Evolutionary conservation across 768 basidiomycete genomes (phyloP).

Genomic region (Coprinopsis cinerea): DNA sequence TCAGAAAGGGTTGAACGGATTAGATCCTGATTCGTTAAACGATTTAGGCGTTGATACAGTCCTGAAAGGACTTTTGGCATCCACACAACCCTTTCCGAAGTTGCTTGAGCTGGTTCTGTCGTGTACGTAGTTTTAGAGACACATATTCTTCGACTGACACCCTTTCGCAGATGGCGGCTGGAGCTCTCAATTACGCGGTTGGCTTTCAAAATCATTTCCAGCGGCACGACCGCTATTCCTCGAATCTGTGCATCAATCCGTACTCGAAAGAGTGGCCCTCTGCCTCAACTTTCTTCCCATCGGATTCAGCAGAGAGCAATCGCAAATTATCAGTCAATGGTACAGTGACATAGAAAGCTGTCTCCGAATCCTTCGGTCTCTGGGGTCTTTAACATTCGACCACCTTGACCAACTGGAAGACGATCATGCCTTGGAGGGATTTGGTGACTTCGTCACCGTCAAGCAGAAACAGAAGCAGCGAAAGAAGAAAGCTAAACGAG

Average conservation of each 20-base stretch:
- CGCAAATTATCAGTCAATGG: background rate
- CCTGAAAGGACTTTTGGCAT: background rate
- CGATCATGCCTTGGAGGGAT: background rate
- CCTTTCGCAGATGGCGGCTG: slow-evolving; percentile 1
- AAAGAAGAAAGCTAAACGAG: slow-evolving; percentile 4
- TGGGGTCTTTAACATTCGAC: background rate
- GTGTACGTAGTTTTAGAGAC: slow-evolving; percentile 2
- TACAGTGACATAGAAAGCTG: background rate
- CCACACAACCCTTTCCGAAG: background rate
- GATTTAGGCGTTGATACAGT: background rate
- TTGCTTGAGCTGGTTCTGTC: slow-evolving; percentile 3
- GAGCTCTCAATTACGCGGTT: background rate
- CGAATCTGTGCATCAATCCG: background rate
- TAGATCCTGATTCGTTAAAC: background rate
- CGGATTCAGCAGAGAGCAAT: background rate
- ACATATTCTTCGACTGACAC: no score
- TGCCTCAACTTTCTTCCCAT: slow-evolving; percentile 3
- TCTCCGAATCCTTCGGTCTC: background rate
- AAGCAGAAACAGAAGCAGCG: slow-evolving; percentile 1
- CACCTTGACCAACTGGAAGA: background rate
- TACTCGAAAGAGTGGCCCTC: slow-evolving; percentile 5
- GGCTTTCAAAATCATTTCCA: slow-evolving; percentile 1
- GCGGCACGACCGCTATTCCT: background rate
- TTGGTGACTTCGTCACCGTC: background rate
- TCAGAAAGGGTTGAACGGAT: background rate